Percentiles rank a stretch among this genome's conserved stretches.
phyloP scores from a whole-genome alignment of 768 basidiomycete genomes.

The Calocybe indica region DNA sequence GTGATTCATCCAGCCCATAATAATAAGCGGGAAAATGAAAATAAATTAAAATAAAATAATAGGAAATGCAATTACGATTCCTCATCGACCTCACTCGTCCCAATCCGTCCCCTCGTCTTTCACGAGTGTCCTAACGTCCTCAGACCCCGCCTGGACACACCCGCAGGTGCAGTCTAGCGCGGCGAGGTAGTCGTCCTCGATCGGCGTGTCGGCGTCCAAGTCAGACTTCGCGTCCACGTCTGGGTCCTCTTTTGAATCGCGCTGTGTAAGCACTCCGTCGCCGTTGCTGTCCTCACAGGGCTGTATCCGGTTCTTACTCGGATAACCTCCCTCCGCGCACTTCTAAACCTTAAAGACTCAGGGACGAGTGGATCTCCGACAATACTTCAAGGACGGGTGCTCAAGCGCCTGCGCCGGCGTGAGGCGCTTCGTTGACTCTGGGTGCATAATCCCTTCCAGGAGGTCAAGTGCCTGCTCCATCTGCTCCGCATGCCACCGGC shows the following conservation, averaged over 20 bases:
- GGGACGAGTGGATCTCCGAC: too few relatives aligned
- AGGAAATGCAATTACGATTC: neutral
- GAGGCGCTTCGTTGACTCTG: constrained; percentile 71
- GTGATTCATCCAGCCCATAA: too few relatives aligned
- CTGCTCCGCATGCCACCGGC: constrained; percentile 19
- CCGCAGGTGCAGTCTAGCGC: constrained; percentile 23
- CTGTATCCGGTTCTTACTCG: constrained; percentile 8
- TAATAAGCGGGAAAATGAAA: too few relatives aligned
- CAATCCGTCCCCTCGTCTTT: constrained; percentile 53
- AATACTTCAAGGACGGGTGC: constrained; percentile 65
- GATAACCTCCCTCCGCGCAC: too few relatives aligned
- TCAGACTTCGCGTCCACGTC: constrained; percentile 1
- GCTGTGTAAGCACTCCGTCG: constrained; percentile 9
- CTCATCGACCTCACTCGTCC: constrained; percentile 28
- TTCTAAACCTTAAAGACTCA: too few relatives aligned
- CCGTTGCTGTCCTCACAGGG: constrained; percentile 7
- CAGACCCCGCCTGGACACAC: constrained; percentile 18
- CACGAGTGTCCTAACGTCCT: constrained; percentile 24
- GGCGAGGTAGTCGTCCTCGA: constrained; percentile 26
- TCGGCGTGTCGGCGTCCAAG: too few relatives aligned
- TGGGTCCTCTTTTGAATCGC: neutral
- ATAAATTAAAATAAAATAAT: too few relatives aligned
- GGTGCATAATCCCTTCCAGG: constrained; percentile 64
- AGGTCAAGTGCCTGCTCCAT: constrained; percentile 71
- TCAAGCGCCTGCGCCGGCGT: constrained; percentile 75